phyloP scores from a whole-genome alignment of 2,329 filamentous ascomycete species.

The Aspergillus costaricaensis region DNA sequence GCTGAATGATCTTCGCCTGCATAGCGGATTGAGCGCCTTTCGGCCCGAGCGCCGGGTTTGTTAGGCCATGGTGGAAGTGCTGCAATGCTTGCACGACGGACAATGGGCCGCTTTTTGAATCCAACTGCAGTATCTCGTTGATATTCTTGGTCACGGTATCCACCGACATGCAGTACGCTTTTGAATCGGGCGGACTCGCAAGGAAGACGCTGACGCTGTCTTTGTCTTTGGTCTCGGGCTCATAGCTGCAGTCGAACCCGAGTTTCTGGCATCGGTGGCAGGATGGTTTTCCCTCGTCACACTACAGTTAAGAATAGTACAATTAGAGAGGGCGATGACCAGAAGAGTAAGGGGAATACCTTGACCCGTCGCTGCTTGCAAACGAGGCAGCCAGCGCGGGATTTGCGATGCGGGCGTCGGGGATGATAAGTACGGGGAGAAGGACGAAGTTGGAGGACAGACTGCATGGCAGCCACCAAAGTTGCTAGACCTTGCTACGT shows the following conservation, averaged over 20 bases:
- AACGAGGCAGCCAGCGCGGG: constrained; percentile 34
- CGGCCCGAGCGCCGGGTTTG: constrained; percentile 18
- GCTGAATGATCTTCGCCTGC: constrained; percentile 27
- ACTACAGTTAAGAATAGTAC: constrained; percentile 21
- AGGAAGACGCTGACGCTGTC: constrained; percentile 12
- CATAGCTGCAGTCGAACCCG: constrained; percentile 34
- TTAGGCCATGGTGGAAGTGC: constrained; percentile 30
- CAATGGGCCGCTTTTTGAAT: neutral
- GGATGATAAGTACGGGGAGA: constrained; percentile 29
- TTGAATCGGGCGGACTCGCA: constrained; percentile 16
- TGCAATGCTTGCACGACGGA: constrained; percentile 28
- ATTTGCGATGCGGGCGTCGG: constrained; percentile 38
- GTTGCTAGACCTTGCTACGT: neutral
- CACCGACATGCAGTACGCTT: constrained; percentile 25
- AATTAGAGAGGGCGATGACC: neutral
- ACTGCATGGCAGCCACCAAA: constrained; percentile 17
- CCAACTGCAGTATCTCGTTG: constrained; percentile 26
- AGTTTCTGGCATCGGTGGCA: constrained; percentile 36
- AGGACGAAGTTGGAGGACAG: constrained; percentile 28
- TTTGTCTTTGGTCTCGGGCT: constrained; percentile 5
- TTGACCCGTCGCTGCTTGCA: constrained; percentile 41
- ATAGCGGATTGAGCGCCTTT: constrained; percentile 20
- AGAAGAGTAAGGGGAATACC: constrained; percentile 20
- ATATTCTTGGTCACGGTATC: constrained; percentile 24
- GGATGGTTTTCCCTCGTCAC: constrained; percentile 37